Evolutionary conservation across 768 basidiomycete species (phyloP).

Genomic region (Paxillus ammoniavirescens): DNA sequence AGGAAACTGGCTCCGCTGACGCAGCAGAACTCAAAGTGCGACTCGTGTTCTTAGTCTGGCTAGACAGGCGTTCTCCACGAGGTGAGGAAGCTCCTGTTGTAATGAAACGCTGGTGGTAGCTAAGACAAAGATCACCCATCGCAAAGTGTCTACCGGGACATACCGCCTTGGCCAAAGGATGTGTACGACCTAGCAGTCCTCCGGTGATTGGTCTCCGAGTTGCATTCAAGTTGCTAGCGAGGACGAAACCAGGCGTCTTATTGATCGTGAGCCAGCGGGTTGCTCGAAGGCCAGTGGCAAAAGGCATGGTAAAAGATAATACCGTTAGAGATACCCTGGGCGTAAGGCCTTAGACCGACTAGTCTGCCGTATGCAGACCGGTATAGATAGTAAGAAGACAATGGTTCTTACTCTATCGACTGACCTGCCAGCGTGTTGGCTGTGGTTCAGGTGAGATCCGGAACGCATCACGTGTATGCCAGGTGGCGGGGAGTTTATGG

Average conservation of each 20-base stretch:
- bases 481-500: too few species aligned
- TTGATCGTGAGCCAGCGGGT: background rate
- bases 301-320: background rate
- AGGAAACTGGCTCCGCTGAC: conserved; percentile 10
- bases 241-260: background rate
- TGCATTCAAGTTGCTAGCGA: background rate
- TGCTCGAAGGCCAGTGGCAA: background rate
- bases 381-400: too few species aligned
- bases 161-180: background rate
- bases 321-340: background rate
- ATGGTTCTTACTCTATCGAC: too few species aligned
- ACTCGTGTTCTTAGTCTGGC: background rate
- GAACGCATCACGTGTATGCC: too few species aligned
- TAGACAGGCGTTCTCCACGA: background rate
- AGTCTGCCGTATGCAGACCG: too few species aligned
- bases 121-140: background rate
- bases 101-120: background rate
- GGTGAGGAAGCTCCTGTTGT: background rate
- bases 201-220: background rate
- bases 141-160: background rate
- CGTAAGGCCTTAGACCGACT: too few species aligned
- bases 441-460: too few species aligned
- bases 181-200: background rate
- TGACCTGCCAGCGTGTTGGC: too few species aligned
- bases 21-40: conserved; percentile 4